Percentiles rank a stretch among this genome's conserved stretches.
These are phyloP conservation scores for Podila clonocystis DNA, from an alignment of 192 early-diverging fungal genomes.

Conservation along the genomic window DNA sequence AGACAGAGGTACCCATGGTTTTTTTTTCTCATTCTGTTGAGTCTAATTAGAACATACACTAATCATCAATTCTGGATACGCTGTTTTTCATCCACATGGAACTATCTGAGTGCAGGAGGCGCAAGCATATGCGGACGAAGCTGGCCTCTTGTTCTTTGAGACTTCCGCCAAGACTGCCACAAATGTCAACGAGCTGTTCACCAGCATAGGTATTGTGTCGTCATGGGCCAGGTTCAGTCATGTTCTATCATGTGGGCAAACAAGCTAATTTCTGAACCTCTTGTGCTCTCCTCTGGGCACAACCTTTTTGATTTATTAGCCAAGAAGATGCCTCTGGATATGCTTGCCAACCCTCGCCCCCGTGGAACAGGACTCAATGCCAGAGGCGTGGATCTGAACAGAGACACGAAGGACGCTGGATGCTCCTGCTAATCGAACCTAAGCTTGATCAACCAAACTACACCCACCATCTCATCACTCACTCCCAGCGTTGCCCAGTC, in stretches of 20 bases:
- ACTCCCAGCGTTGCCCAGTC: background rate
- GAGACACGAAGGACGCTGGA: conserved; percentile 36
- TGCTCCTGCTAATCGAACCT: conserved; percentile 31
- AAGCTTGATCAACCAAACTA: background rate
- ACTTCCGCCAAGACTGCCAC: conserved; percentile 73
- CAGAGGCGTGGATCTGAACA: conserved; percentile 63
- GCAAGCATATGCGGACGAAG: conserved; percentile 71
- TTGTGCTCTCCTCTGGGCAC: background rate
- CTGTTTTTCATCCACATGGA: background rate
- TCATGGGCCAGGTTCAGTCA: background rate
- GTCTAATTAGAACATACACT: background rate
- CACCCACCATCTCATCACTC: background rate
- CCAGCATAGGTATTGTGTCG: conserved; percentile 60
- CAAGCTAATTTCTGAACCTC: background rate
- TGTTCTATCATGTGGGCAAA: background rate
- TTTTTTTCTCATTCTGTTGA: background rate
- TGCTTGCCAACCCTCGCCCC: conserved; percentile 64
- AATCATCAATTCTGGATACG: background rate
- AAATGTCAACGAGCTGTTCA: conserved; percentile 72
- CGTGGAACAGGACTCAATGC: conserved; percentile 55
- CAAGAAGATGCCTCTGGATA: conserved; percentile 75
- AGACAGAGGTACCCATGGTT: conserved; percentile 60
- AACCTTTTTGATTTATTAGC: conserved; percentile 48
- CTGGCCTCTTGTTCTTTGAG: conserved; percentile 72
- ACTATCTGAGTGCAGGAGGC: conserved; percentile 57